Evolutionary conservation across 2,329 filamentous ascomycete species (phyloP), one percentile per base, ranked within the genome.

Genomic region (Sphaceloma murrayae): DNA sequence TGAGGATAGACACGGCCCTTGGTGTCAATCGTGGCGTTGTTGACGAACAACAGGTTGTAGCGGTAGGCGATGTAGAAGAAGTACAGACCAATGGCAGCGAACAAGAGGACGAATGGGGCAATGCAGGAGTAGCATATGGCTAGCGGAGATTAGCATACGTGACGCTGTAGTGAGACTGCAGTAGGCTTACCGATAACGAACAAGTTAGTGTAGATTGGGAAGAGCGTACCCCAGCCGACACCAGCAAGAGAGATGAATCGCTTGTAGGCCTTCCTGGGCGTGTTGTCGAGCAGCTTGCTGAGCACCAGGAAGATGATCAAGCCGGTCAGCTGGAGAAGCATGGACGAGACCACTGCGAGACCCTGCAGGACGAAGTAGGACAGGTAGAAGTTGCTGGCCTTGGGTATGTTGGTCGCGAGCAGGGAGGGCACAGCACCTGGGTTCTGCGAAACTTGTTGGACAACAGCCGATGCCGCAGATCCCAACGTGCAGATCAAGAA

Each of bases 301-400:
- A 88, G 67, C 4, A 94, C 58, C 40, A 78, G 77, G 58, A 82
- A 84, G 21, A 93, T 63, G 34, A 88, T 63, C 40, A 96, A 72
- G 11, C 86, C 85, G 14, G 65, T 68, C 34, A 83, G 73, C 53
- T 93, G 85, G 2, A 93, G 70, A 4, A 96, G 63, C 1, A 83
- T 75, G 34, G 80, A 75, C 0, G 85, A 74, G 3, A 86, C 82
- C 49, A 89, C 78, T 1, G 80, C 81, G 47, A 96, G 63, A 24
- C 89, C 93, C 62, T 96, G 91, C 2, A 98, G 76, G 22, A 96
- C 77, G 52, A 98, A 93, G 66, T 96, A 98, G 0, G 82, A 85
- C 14, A 96, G 80, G 63, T 95, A 98, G 59, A 96, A 93, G 65
- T 94, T 96, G 49, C 87, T 88, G 0, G 86, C 80, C 46, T 76